Evolutionary conservation across 2,329 filamentous ascomycete species (phyloP).

Genomic region (Aspergillus pseudonomiae): DNA sequence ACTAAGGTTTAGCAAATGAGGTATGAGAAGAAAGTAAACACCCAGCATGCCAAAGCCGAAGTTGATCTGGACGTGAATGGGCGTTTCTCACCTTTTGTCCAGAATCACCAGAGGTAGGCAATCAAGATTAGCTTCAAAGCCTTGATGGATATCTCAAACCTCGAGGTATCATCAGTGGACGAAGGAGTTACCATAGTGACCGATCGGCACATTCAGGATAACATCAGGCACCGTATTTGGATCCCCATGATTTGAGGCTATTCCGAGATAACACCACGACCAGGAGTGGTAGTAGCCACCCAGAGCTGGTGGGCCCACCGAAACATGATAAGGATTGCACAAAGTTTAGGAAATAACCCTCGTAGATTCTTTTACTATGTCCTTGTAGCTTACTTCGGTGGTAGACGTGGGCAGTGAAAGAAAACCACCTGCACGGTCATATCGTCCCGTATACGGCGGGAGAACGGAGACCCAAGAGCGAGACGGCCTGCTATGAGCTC

Average conservation of each 20-base stretch:
- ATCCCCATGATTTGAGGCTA: not conserved
- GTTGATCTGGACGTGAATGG: too few relatives aligned
- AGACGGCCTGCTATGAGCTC: constrained; percentile 36
- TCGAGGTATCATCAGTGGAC: not conserved
- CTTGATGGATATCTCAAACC: too few relatives aligned
- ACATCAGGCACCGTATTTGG: not conserved
- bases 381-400: not conserved
- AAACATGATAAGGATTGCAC: too few relatives aligned
- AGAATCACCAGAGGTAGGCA: too few relatives aligned
- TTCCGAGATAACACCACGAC: not conserved
- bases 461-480: constrained; percentile 29
- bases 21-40: not conserved
- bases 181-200: not conserved
- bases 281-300: not conserved
- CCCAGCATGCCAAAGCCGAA: too few relatives aligned
- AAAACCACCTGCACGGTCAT: constrained; percentile 55
- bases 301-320: too few relatives aligned
- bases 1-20: not conserved
- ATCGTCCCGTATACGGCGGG: constrained; percentile 52
- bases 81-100: too few relatives aligned
- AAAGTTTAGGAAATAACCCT: not conserved
- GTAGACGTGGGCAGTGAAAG: constrained; percentile 18
- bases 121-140: too few relatives aligned
- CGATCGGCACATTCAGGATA: not conserved
- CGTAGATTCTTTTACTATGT: not conserved